Percentiles rank a stretch among this genome's conserved stretches.
These are phyloP conservation scores for Xylaria cubensis DNA, from an alignment of 495 filamentous ascomycete species.

Conservation along the genomic window DNA sequence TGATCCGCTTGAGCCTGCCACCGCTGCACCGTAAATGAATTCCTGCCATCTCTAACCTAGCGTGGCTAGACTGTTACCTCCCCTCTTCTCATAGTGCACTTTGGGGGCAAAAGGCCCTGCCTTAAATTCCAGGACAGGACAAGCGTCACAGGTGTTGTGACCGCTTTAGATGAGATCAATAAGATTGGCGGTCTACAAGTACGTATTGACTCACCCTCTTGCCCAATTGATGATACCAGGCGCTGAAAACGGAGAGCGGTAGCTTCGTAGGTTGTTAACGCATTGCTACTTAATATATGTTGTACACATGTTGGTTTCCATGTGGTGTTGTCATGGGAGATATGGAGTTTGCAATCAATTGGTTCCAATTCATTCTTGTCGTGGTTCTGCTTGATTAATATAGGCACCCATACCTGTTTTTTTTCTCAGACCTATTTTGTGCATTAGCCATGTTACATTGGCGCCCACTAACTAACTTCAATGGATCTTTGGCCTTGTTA, in stretches of 20 bases:
- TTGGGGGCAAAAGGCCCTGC: slow-evolving; percentile 6
- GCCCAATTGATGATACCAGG: not conserved
- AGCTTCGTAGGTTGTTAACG: not conserved
- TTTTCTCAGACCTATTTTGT: not conserved
- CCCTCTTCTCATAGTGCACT: not conserved
- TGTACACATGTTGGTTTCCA: not conserved
- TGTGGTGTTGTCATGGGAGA: not conserved
- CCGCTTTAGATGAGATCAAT: slow-evolving; percentile 17
- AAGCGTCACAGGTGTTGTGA: slow-evolving; percentile 11
- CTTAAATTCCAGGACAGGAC: slow-evolving; percentile 1
- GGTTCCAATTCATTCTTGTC: not conserved
- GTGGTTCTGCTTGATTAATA: slow-evolving; percentile 8
- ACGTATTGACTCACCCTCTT: not conserved
- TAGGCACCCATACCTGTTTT: slow-evolving; percentile 17
- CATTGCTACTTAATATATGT: not conserved
- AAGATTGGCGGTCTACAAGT: slow-evolving; percentile 28
- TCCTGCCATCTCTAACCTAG: not conserved
- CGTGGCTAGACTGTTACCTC: not conserved
- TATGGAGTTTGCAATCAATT: slow-evolving; percentile 2
- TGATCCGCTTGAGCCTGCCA: slow-evolving; percentile 1
- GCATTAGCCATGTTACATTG: slow-evolving; percentile 20
- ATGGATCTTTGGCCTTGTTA: slow-evolving; percentile 12
- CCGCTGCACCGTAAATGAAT: slow-evolving; percentile 1
- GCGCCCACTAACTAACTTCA: slow-evolving; percentile 11
- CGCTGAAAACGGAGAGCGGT: not conserved